phyloP scores from a whole-genome alignment of 2,329 filamentous ascomycete genomes.

The Fusarium illudens region DNA sequence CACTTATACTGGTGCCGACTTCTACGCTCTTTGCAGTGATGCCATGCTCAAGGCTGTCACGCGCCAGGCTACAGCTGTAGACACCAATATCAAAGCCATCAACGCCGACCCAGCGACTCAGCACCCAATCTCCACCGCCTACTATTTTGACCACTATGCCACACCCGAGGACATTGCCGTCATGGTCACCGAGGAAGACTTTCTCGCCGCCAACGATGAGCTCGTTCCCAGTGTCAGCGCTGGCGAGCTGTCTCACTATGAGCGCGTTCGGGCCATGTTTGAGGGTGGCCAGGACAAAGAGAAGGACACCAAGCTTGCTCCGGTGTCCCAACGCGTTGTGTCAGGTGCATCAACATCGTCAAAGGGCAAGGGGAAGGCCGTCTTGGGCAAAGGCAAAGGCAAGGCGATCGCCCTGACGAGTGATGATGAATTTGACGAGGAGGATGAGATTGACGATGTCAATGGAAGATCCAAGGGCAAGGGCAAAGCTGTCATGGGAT shows the following conservation, averaged over 20 bases:
- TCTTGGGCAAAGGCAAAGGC: slow-evolving; percentile 46
- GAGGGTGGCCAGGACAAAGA: slow-evolving; percentile 64
- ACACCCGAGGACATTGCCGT: slow-evolving; percentile 84
- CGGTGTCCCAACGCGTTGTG: slow-evolving; percentile 35
- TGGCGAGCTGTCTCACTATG: slow-evolving; percentile 92
- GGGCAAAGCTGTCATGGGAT: slow-evolving; percentile 62
- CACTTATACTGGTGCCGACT: slow-evolving; percentile 96
- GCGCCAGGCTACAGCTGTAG: slow-evolving; percentile 82
- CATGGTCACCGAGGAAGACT: slow-evolving; percentile 89
- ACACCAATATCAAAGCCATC: slow-evolving; percentile 79
- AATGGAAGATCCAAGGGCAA: slow-evolving; percentile 60
- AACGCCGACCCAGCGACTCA: slow-evolving; percentile 57
- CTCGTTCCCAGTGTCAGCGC: slow-evolving; percentile 93
- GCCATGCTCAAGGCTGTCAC: slow-evolving; percentile 99
- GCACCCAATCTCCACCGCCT: slow-evolving; percentile 77
- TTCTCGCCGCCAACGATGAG: slow-evolving; percentile 80
- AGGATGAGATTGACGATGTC: slow-evolving; percentile 45
- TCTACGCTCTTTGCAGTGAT: slow-evolving; percentile 96
- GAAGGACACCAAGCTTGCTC: slow-evolving; percentile 50
- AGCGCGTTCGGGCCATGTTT: slow-evolving; percentile 82
- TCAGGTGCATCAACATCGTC: slow-evolving; percentile 42
- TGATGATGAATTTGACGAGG: slow-evolving; percentile 47
- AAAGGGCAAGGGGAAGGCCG: slow-evolving; percentile 47
- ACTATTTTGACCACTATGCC: slow-evolving; percentile 95
- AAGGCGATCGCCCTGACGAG: slow-evolving; percentile 44